Evolutionary conservation across 768 basidiomycete species (phyloP).

Genomic region (Leccinum arenicola): DNA sequence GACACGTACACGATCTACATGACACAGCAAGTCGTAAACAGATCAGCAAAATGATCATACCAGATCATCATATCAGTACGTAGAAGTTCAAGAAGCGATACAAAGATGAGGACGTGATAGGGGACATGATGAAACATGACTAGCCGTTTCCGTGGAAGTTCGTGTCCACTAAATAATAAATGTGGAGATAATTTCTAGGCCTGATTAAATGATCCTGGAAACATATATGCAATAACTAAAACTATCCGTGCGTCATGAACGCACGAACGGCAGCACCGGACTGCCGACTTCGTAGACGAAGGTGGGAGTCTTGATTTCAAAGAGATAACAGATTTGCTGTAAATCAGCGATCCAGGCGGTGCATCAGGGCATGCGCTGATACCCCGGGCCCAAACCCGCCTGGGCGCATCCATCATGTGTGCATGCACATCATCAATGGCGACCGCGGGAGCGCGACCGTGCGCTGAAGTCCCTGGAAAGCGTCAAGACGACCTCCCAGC

Average conservation of each 20-base stretch:
- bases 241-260: neutral
- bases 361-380: neutral
- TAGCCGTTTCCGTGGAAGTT: slow-evolving; percentile 5
- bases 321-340: slow-evolving; percentile 3
- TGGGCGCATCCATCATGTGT: neutral
- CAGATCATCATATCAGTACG: neutral
- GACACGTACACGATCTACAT: neutral
- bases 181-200: neutral
- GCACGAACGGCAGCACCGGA: slow-evolving; percentile 13
- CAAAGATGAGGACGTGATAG: neutral
- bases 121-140: neutral
- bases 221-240: slow-evolving; percentile 10
- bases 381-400: neutral
- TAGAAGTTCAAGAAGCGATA: neutral
- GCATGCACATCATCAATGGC: neutral
- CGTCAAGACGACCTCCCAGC: slow-evolving; percentile 44
- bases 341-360: neutral
- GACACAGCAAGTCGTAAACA: neutral
- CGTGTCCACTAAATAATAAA: neutral
- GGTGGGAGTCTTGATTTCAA: neutral
- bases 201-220: slow-evolving; percentile 3
- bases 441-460: neutral
- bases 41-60: neutral
- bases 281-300: neutral
- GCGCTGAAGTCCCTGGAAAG: slow-evolving; percentile 36